Percentiles rank a stretch among this genome's conserved stretches.
Conservation (phyloP, 306 rosid genomes). For the Cotoneaster glaucophyllus region DNA sequence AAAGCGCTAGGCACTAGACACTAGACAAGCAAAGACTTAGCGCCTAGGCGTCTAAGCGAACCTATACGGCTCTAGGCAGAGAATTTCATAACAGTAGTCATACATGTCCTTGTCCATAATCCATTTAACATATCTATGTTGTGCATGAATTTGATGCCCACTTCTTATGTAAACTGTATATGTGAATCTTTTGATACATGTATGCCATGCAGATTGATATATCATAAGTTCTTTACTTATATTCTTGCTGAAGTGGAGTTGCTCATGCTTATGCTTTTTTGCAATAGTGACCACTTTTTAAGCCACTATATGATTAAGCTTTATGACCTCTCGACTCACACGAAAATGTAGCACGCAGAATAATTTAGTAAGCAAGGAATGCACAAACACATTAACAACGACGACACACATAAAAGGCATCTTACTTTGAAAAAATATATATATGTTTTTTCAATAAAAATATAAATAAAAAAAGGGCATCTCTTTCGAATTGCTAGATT, state of each 20-base stretch:
- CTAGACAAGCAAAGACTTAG: too few species aligned
- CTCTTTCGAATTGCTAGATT: not conserved
- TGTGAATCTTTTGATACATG: not conserved
- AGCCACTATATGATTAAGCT: not conserved
- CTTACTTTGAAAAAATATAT: not conserved
- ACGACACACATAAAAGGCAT: not conserved
- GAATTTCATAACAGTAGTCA: too few species aligned
- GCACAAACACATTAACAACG: not conserved
- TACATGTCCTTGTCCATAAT: not conserved
- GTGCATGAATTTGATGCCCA: not conserved
- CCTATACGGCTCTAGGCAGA: too few species aligned
- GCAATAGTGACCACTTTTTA: not conserved
- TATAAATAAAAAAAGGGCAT: not conserved
- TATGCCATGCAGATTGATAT: not conserved
- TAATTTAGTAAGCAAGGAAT: not conserved
- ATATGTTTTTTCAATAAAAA: too few species aligned
- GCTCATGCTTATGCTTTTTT: constrained; percentile 5
- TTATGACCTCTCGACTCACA: not conserved
- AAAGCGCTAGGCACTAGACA: too few species aligned
- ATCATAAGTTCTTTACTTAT: not conserved
- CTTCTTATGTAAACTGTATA: not conserved
- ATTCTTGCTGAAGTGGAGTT: not conserved
- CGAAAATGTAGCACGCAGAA: not conserved
- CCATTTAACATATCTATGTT: too few species aligned
- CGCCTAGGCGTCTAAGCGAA: too few species aligned